These are phyloP conservation scores for Phytopythium cucurbitacearum DNA, from an alignment of 352 stramenopile genomes.

Conservation along the genomic window DNA sequence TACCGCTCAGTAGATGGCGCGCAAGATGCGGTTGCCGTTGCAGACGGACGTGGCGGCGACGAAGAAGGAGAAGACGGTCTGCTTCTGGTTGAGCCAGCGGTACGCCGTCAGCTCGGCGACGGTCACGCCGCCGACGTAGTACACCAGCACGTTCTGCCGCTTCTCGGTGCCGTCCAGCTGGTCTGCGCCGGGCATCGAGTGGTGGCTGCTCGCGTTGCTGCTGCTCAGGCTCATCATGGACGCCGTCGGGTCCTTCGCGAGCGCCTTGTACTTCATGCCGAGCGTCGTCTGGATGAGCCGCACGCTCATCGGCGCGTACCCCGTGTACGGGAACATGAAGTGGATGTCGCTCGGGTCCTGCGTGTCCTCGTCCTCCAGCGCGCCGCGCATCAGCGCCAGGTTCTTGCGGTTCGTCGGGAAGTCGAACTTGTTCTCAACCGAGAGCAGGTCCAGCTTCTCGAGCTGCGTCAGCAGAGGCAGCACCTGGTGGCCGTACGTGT, in stretches of 20 bases:
- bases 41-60: conserved; percentile 71
- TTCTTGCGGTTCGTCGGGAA: conserved; percentile 48
- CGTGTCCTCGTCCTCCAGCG: conserved; percentile 50
- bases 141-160: conserved; percentile 58
- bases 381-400: conserved; percentile 31
- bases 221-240: conserved; percentile 20
- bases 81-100: conserved; percentile 66
- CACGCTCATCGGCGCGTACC: conserved; percentile 82
- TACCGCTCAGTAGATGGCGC: conserved; percentile 37
- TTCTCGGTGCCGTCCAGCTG: conserved; percentile 6
- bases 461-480: conserved; percentile 66
- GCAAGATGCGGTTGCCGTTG: conserved; percentile 63
- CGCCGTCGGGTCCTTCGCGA: conserved; percentile 27
- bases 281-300: conserved; percentile 72
- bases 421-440: conserved; percentile 54
- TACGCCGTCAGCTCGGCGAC: conserved; percentile 78
- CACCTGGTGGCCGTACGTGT: conserved; percentile 77
- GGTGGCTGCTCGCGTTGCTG: conserved; percentile 1
- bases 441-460: conserved; percentile 68
- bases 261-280: conserved; percentile 59
- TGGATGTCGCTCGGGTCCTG: conserved; percentile 56
- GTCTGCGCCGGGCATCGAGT: conserved; percentile 14
- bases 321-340: conserved; percentile 86
- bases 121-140: conserved; percentile 81
- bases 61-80: conserved; percentile 59